Evolutionary conservation across 2,329 filamentous ascomycete species (phyloP).

Genomic region (Ciborinia camelliae): DNA sequence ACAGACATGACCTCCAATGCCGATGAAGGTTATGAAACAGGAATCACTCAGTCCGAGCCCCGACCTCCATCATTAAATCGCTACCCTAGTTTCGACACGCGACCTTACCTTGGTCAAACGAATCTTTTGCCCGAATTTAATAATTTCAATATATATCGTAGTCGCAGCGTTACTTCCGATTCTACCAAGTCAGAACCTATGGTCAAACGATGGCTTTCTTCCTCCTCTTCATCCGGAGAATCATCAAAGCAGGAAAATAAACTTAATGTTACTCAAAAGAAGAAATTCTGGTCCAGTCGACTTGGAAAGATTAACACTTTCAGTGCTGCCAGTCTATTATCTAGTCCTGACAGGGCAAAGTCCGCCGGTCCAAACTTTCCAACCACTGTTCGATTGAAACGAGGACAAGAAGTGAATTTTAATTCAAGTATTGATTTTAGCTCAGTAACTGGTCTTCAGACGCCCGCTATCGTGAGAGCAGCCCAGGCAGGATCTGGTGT

Average conservation of each 20-base stretch:
- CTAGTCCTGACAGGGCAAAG: slow-evolving; percentile 2
- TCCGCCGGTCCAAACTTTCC: not conserved
- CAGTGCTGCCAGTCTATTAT: not conserved
- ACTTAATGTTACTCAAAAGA: not conserved
- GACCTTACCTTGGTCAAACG: not conserved
- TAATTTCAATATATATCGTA: slow-evolving; percentile 10
- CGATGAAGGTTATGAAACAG: slow-evolving; percentile 7
- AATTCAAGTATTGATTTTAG: slow-evolving; percentile 9
- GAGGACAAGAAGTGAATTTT: not conserved
- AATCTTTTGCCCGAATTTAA: slow-evolving; percentile 2
- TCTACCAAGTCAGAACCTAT: slow-evolving; percentile 9
- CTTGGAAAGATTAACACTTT: not conserved
- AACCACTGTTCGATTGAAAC: not conserved
- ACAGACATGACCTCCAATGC: not conserved
- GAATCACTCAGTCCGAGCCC: not conserved
- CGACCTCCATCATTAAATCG: not conserved
- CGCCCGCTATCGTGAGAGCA: not conserved
- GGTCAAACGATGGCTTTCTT: slow-evolving; percentile 2
- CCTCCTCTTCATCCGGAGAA: slow-evolving; percentile 11
- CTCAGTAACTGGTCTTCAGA: not conserved
- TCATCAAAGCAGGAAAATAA: not conserved
- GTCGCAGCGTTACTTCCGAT: not conserved
- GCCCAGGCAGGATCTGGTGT: slow-evolving; percentile 2
- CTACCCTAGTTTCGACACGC: not conserved
- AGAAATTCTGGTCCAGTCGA: slow-evolving; percentile 1